phyloP scores from a whole-genome alignment of 768 basidiomycete genomes.

The Suillus paluster region DNA sequence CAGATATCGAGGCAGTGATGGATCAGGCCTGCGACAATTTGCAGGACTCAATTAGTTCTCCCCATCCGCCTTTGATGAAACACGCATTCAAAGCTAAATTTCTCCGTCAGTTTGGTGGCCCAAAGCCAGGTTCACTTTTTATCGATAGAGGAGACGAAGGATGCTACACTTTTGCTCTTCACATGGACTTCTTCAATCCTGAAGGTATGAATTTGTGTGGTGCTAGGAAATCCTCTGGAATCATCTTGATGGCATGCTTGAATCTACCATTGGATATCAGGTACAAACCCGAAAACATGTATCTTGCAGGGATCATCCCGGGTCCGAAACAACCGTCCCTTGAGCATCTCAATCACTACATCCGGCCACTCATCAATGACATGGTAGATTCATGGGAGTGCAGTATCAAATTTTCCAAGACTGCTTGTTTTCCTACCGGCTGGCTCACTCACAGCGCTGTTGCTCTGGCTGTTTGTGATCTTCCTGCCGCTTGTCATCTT shows the following conservation, averaged over 20 bases:
- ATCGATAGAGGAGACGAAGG: slow-evolving; percentile 19
- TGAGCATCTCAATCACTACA: slow-evolving; percentile 24
- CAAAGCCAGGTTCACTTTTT: slow-evolving; percentile 2
- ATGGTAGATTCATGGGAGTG: too few relatives aligned
- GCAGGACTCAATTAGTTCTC: too few relatives aligned
- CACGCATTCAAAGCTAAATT: slow-evolving; percentile 32
- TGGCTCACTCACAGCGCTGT: slow-evolving; percentile 22
- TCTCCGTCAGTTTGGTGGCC: slow-evolving; percentile 33
- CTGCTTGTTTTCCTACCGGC: slow-evolving; percentile 14
- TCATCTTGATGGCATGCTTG: slow-evolving; percentile 24
- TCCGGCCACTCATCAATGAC: slow-evolving; percentile 15
- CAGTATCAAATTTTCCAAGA: slow-evolving; percentile 22
- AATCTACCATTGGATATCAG: slow-evolving; percentile 41
- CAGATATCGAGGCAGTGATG: slow-evolving; percentile 7
- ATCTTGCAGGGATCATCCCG: slow-evolving; percentile 28
- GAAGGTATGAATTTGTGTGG: slow-evolving; percentile 30
- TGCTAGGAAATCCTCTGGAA: slow-evolving; percentile 33
- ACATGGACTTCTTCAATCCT: slow-evolving; percentile 42
- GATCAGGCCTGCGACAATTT: neutral
- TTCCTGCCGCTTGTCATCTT: slow-evolving; percentile 27
- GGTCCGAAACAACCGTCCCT: slow-evolving; percentile 30
- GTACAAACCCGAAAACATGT: slow-evolving; percentile 28
- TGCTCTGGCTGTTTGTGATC: slow-evolving; percentile 33
- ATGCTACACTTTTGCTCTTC: slow-evolving; percentile 11
- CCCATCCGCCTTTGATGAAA: slow-evolving; percentile 9